Conservation (phyloP, 371 early-diverging fungal species). For the Mucor sp. region DNA sequence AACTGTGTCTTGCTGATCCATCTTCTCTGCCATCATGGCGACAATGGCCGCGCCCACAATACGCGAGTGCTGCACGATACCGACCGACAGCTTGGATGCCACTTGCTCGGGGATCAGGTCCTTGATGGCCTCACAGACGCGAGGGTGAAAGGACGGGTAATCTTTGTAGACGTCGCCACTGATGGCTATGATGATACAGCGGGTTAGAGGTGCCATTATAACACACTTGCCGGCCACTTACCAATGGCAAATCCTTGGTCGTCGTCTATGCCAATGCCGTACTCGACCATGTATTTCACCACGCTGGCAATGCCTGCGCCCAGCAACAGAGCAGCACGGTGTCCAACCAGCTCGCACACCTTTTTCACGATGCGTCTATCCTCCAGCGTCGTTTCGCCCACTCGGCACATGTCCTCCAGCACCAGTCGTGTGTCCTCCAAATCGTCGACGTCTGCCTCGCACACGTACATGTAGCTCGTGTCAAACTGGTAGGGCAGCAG, state of each 20-base stretch:
- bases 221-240: conserved; percentile 12
- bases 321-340: conserved; percentile 43
- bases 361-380: conserved; percentile 50
- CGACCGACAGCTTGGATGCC: conserved; percentile 42
- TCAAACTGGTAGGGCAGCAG: conserved; percentile 73
- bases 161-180: conserved; percentile 52
- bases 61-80: conserved; percentile 46
- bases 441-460: conserved; percentile 42
- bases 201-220: background rate
- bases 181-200: conserved; percentile 27
- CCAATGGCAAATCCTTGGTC: conserved; percentile 41
- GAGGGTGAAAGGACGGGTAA: conserved; percentile 47
- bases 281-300: conserved; percentile 35
- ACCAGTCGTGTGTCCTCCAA: conserved; percentile 48
- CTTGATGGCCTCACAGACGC: conserved; percentile 46
- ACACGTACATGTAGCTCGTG: conserved; percentile 76
- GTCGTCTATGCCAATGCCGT: conserved; percentile 36
- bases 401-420: conserved; percentile 49
- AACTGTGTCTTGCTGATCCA: background rate
- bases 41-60: conserved; percentile 56
- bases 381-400: conserved; percentile 33
- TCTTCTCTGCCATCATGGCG: conserved; percentile 33
- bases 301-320: conserved; percentile 48
- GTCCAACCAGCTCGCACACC: conserved; percentile 43
- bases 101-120: conserved; percentile 43